These are phyloP conservation scores for Penicillium turbatum DNA, from an alignment of 495 filamentous ascomycete species.

Conservation along the genomic window DNA sequence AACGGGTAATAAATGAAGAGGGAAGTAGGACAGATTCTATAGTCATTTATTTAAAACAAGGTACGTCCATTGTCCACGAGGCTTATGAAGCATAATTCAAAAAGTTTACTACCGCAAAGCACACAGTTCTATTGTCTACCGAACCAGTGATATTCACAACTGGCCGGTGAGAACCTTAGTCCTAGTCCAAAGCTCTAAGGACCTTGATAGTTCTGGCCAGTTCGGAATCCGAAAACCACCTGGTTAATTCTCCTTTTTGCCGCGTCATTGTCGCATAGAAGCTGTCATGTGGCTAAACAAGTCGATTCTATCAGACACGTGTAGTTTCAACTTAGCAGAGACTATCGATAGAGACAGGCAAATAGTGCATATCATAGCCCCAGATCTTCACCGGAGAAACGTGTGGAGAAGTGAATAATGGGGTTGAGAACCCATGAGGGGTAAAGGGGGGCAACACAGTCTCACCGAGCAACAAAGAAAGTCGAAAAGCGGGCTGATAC, in stretches of 20 bases:
- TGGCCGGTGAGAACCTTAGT: slow-evolving; percentile 6
- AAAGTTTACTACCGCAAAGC: background rate
- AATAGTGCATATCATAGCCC: slow-evolving; percentile 14
- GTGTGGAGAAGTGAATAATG: slow-evolving; percentile 15
- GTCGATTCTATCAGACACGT: slow-evolving; percentile 6
- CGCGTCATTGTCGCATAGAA: background rate
- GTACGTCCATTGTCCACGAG: background rate
- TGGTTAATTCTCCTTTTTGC: slow-evolving; percentile 1
- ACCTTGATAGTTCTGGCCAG: background rate
- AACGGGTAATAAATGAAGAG: background rate
- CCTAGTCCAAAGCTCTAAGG: slow-evolving; percentile 2
- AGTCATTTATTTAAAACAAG: background rate
- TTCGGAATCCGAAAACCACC: background rate
- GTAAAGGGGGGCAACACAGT: slow-evolving; percentile 6
- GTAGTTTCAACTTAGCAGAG: slow-evolving; percentile 5
- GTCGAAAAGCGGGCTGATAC: background rate
- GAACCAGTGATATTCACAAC: background rate
- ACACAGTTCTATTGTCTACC: background rate
- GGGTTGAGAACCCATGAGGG: slow-evolving; percentile 6
- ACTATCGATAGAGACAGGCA: slow-evolving; percentile 1
- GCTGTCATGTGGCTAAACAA: slow-evolving; percentile 4
- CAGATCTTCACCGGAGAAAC: slow-evolving; percentile 20
- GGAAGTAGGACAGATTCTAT: background rate
- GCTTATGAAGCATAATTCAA: background rate
- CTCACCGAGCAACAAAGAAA: background rate